phyloP scores from a whole-genome alignment of 306 rosid genomes.

The Citrullus amarus region DNA sequence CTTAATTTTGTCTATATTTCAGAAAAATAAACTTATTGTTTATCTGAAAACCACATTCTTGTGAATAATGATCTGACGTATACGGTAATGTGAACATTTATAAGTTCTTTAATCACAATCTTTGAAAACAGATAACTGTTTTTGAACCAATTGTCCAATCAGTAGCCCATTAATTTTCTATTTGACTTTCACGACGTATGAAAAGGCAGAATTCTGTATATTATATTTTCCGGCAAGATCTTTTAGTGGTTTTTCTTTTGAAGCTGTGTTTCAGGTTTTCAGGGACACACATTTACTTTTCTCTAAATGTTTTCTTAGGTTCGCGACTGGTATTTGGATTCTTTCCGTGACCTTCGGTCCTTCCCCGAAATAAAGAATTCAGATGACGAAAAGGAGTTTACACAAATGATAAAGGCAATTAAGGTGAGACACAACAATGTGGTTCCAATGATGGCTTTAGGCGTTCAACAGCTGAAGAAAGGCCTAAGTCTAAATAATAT shows the following conservation, averaged over 20 bases:
- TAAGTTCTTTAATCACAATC: background rate
- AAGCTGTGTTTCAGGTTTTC: too few relatives aligned
- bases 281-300: background rate
- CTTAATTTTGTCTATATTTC: background rate
- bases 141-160: background rate
- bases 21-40: background rate
- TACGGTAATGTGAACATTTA: background rate
- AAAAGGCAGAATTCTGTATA: background rate
- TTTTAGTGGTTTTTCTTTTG: too few relatives aligned
- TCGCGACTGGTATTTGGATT: conserved; percentile 91
- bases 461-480: conserved; percentile 93
- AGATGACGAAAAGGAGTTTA: conserved; percentile 59
- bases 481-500: conserved; percentile 31
- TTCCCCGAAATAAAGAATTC: conserved; percentile 63
- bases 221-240: background rate
- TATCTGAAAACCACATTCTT: background rate
- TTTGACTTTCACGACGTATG: background rate
- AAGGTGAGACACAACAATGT: conserved; percentile 97
- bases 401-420: conserved; percentile 83
- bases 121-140: background rate
- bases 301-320: conserved; percentile 31
- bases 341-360: conserved; percentile 78
- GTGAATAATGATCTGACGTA: background rate
- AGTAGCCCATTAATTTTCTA: background rate
- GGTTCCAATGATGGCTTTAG: conserved; percentile 94